Percentiles rank a stretch among this genome's conserved stretches.
Evolutionary conservation across 176 grass and related monocot genomes (phyloP).

Genomic region (Urochloa ruziziensis): DNA sequence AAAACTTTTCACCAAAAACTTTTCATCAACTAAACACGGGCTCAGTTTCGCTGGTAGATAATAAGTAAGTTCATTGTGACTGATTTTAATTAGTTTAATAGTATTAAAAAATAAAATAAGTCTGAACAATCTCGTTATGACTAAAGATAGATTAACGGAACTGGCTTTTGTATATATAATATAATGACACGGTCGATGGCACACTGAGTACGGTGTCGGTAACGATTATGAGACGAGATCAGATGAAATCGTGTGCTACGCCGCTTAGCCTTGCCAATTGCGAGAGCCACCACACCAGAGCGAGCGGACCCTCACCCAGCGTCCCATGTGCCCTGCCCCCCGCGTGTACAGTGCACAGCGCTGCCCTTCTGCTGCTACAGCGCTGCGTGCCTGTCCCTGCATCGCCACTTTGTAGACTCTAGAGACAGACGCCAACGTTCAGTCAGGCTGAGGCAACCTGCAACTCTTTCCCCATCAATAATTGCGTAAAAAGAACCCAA

Average conservation of each 20-base stretch:
- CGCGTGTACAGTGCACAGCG: conserved; percentile 11
- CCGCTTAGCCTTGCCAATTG: not conserved
- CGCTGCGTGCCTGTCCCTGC: conserved; percentile 32
- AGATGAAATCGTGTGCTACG: not conserved
- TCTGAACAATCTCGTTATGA: no score
- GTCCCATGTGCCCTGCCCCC: conserved; percentile 39
- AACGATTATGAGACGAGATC: not conserved
- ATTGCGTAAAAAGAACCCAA: not conserved
- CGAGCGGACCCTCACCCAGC: not conserved
- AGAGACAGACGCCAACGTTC: conserved; percentile 6
- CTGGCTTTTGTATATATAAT: no score
- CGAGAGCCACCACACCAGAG: not conserved
- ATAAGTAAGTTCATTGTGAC: no score
- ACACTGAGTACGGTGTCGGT: not conserved
- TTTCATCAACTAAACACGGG: no score
- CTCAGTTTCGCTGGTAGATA: no score
- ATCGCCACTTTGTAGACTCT: conserved; percentile 19
- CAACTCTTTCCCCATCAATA: conserved; percentile 5
- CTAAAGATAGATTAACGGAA: no score
- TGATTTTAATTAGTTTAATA: no score
- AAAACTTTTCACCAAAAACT: no score
- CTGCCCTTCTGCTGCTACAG: conserved; percentile 33
- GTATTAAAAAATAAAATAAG: no score
- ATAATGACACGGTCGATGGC: not conserved
- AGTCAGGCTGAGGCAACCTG: not conserved